phyloP scores from a whole-genome alignment of 345 rosid species.

The Cochlearia excelsa region DNA sequence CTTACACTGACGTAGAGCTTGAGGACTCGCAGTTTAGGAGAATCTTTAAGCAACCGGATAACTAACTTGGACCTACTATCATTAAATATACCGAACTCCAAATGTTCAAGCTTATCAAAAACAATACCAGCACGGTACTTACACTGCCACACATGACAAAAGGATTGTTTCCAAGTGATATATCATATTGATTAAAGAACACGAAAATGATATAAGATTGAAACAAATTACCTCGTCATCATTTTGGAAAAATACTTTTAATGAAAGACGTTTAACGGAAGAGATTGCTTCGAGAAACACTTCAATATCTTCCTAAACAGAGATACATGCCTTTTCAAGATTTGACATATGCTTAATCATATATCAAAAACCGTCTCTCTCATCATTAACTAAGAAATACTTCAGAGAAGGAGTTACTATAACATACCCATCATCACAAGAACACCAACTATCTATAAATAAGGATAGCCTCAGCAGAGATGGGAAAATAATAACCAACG shows the following conservation, averaged over 20 bases:
- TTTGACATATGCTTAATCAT: not conserved
- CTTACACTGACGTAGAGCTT: not conserved
- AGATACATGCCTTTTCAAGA: not conserved
- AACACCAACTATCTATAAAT: not conserved
- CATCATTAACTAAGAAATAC: not conserved
- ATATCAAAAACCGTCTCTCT: not conserved
- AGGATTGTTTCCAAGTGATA: not conserved
- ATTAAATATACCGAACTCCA: not conserved
- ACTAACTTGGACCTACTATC: not conserved
- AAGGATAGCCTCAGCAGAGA: not conserved
- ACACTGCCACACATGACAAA: not conserved
- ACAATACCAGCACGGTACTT: not conserved
- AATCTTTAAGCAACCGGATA: constrained; percentile 8
- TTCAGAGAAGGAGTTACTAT: not conserved
- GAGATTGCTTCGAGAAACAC: not conserved
- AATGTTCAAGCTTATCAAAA: not conserved
- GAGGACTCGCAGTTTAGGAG: constrained; percentile 4
- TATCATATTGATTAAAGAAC: not conserved
- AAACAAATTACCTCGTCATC: not conserved
- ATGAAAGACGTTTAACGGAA: constrained; percentile 8
- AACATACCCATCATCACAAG: not conserved
- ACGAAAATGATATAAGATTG: not conserved
- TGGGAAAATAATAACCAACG: not conserved
- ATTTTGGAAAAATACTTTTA: not conserved
- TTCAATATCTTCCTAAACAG: not conserved